Percentiles rank a stretch among this genome's conserved stretches.
Evolutionary conservation across 768 basidiomycete species (phyloP).

Genomic region (Dioszegia aurantiaca): DNA sequence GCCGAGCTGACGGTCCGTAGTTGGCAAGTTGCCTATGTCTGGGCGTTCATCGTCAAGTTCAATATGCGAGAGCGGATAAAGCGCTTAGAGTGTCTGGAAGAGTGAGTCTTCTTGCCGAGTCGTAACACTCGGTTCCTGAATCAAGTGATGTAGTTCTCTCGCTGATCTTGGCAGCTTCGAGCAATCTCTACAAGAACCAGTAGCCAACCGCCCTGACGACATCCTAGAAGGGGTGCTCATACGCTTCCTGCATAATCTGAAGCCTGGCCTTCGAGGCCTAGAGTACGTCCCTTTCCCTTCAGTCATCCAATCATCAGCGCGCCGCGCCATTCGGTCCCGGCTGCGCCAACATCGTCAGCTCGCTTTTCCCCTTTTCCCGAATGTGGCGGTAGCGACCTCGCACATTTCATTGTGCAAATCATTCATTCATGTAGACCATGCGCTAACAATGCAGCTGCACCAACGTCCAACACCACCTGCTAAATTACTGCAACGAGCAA

Average conservation of each 20-base stretch:
- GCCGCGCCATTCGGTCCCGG: background rate
- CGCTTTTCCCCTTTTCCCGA: background rate
- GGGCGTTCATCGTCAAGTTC: constrained; percentile 45
- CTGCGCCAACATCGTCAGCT: background rate
- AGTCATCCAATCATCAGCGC: background rate
- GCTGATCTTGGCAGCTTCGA: constrained; percentile 28
- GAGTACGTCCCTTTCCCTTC: constrained; percentile 30
- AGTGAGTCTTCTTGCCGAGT: constrained; percentile 22
- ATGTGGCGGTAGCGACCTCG: constrained; percentile 3
- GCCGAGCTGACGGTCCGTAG: constrained; percentile 20
- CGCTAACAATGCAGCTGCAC: constrained; percentile 26
- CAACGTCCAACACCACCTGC: constrained; percentile 36
- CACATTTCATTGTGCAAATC: background rate
- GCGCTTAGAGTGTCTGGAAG: constrained; percentile 33
- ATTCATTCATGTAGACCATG: background rate
- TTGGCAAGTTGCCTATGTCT: constrained; percentile 45
- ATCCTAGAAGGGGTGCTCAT: constrained; percentile 41
- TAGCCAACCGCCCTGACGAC: constrained; percentile 45
- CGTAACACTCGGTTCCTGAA: background rate
- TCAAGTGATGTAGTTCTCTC: too few species aligned
- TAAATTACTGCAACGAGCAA: constrained; percentile 33
- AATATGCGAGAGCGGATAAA: constrained; percentile 21
- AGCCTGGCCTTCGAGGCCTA: constrained; percentile 34
- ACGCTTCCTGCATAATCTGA: constrained; percentile 38
- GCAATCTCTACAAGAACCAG: constrained; percentile 31